Base-by-base conservation (phyloP, 306 rosid genomes). In the Glycine soja region DNA sequence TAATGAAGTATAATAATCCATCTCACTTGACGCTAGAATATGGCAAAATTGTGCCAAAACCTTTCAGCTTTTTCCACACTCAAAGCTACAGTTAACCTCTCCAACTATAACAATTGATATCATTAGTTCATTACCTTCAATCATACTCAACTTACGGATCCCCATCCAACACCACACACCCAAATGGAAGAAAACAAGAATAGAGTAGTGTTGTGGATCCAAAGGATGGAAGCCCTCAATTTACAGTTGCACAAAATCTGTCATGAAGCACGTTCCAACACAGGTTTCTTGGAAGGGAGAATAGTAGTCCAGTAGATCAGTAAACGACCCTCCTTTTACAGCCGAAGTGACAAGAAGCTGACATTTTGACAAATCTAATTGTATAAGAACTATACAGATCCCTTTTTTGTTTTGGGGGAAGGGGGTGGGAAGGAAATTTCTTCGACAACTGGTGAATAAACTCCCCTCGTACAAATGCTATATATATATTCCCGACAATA, bases 311-410 rank as follows among this genome's bases (percentile, higher is more conserved):
- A 68, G 69, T 62, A 63, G 62, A 72, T 70, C 83, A 58, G 86
- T 24, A 24, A 59, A 62, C 24, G n/a, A 57, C 51, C 18, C 13
- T 70, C 82, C 83, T 24, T 76, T 82, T 45, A 53, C 80, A 74
- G 81, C 75, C 56, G 0, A n/a, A 56, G 59, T 34, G 57, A 83
- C 81, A 56, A 62, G 83, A 88, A 75, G 81, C 88, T 80, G 85
- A 62, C 79, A 53, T 79, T 76, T 78, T 61, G 18, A 79, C 71
- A 83, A 79, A 76, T 61, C 67, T 71, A 82, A 67, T 71, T 73
- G 81, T 57, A 36, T 70, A 82, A 77, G 71, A 84, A 63, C 90
- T 89, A 85, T 88, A 90, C 90, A 89, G 42, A 69, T 72, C 73
- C 70, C 36, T 79, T 67, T 85, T 71, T 72, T 76, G 66, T 51